Conservation (phyloP, 345 rosid species). For the Microcos paniculata region DNA sequence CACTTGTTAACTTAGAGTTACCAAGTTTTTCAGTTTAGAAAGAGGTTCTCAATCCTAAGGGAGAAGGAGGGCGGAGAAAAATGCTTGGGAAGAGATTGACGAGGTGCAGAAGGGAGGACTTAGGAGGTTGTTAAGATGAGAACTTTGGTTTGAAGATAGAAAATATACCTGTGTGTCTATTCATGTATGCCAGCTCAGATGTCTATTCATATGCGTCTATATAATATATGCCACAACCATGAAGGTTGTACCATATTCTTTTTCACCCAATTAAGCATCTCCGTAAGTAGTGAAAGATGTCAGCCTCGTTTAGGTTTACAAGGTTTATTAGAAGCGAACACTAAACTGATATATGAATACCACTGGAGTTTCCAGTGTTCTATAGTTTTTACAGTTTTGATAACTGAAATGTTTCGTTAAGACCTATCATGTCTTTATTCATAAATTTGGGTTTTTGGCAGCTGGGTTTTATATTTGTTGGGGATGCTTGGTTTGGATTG, state of each 20-base stretch:
- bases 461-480: constrained; percentile 99
- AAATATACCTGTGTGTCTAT: neutral
- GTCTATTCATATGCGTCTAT: neutral
- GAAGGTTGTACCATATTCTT: neutral
- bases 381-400: neutral
- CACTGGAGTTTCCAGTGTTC: neutral
- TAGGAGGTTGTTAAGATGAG: neutral
- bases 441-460: constrained; percentile 31
- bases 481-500: constrained; percentile 99
- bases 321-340: neutral
- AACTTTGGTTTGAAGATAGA: neutral
- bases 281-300: neutral
- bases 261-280: neutral
- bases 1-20: too few species aligned
- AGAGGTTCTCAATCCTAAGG: too few species aligned
- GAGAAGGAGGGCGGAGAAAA: too few species aligned
- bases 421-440: constrained; percentile 12
- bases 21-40: too few species aligned
- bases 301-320: neutral
- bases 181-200: neutral
- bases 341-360: neutral
- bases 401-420: neutral
- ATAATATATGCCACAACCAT: neutral
- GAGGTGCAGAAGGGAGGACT: neutral
- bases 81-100: too few species aligned